Evolutionary conservation across 495 filamentous ascomycete genomes (phyloP), one percentile per base, ranked within the genome.

Genomic region (Talaromyces stipitatus): DNA sequence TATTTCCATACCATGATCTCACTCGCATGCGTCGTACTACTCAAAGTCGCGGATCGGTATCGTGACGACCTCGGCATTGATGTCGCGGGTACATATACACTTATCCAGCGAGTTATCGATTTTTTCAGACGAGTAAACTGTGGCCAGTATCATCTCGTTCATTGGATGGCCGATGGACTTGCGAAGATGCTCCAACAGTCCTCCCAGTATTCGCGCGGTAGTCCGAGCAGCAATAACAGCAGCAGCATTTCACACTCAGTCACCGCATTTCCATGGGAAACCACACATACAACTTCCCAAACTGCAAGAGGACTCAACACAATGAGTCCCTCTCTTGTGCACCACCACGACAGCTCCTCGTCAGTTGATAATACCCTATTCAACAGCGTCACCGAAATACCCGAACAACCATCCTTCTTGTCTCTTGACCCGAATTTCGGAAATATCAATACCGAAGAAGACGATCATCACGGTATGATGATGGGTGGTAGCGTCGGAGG

Each of bases 1-100:
- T 78, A 78, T 52, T 70, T 75, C 54, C 70, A 76, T 55, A 71
- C 71, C 45, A 78, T 77, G 74, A 73, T 77, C 50, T 71, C 74
- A 1, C 76, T 75, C 51, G 75, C 75, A 2, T 69, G 68, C 20
- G 71, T 77, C 29, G 75, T 78, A 29, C 56, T 78, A 6, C 60
- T 78, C 10, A 76, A 78, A 60, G 68, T 75, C 33, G 61, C 59
- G 11, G 59, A 61, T 38, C 62, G 62, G 22, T 59, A 66, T 41
- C 30, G 41, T n/a, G 59, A 60, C 2, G 55, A 63, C 10, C 61
- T 57, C 27, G 30, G 36, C n/a, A 61, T 66, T 33, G 61, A 66
- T 16, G 61, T 57, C 12, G 47, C 47, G 0, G 30, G 50, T 2
- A 61, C 62, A 1, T 33, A 59, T 20, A 56, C 60, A n/a, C 50